Evolutionary conservation across 495 filamentous ascomycete genomes (phyloP).

Genomic region (Penicillium nucicola): DNA sequence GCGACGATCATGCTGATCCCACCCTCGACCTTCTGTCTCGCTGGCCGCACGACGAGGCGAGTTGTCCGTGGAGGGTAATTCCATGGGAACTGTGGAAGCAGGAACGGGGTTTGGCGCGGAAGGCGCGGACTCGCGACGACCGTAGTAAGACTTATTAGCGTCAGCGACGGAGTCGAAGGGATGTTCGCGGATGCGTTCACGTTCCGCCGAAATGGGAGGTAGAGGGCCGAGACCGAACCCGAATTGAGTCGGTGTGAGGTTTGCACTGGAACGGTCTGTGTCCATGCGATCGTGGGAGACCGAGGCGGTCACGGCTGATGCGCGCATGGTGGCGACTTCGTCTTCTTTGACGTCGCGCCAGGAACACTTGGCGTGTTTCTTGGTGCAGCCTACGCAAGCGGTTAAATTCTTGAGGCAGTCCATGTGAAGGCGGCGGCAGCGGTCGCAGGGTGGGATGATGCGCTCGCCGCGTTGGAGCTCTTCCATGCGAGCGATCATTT

Average conservation of each 20-base stretch:
- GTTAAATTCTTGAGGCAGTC: conserved; percentile 82
- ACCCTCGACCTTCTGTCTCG: conserved; percentile 33
- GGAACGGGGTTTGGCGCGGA: conserved; percentile 13
- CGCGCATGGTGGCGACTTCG: conserved; percentile 35
- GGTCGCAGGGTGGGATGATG: conserved; percentile 76
- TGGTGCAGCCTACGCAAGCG: conserved; percentile 81
- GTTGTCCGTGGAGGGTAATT: conserved; percentile 12
- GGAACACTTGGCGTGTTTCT: conserved; percentile 81
- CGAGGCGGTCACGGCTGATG: background rate
- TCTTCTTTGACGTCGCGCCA: conserved; percentile 75
- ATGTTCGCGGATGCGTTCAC: conserved; percentile 11
- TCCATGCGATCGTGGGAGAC: conserved; percentile 20
- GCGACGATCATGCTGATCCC: conserved; percentile 16
- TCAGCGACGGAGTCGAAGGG: conserved; percentile 1
- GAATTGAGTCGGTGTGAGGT: background rate
- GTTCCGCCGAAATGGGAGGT: conserved; percentile 16
- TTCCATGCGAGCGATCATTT: conserved; percentile 75
- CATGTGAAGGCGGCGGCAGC: conserved; percentile 75
- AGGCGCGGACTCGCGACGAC: conserved; percentile 36
- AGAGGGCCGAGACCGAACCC: background rate
- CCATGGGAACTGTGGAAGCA: conserved; percentile 9
- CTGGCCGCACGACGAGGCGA: conserved; percentile 43
- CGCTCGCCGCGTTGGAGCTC: conserved; percentile 66
- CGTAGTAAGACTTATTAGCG: conserved; percentile 8
- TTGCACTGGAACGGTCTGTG: conserved; percentile 9